These are phyloP conservation scores for Sequoia sempervirens DNA, from an alignment of 75 land plant genomes.

Conservation along the genomic window DNA sequence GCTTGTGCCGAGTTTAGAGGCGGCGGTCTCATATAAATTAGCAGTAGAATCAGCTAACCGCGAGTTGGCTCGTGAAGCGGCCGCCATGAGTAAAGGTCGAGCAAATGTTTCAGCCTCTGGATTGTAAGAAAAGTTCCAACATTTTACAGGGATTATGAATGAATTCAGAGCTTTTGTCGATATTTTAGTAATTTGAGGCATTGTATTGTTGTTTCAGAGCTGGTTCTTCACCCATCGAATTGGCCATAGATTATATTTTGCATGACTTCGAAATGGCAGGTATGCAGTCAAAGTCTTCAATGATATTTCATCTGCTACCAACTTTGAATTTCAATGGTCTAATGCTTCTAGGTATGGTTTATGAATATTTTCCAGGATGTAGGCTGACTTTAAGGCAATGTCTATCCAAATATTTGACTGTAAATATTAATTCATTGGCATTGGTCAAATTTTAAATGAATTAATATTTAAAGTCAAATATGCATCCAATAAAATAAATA, in stretches of 20 bases:
- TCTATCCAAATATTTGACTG: no score
- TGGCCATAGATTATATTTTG: constrained; percentile 69
- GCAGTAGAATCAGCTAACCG: constrained; percentile 1
- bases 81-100: background rate
- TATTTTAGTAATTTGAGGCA: background rate
- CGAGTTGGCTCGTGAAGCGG: background rate
- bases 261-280: constrained; percentile 87
- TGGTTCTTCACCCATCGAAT: constrained; percentile 59
- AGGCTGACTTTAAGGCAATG: no score
- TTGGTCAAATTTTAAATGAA: no score
- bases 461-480: no score
- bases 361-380: no score
- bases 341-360: no score
- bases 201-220: constrained; percentile 14
- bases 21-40: background rate
- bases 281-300: background rate
- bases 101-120: background rate
- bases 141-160: background rate
- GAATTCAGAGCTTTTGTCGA: no score
- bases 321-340: no score
- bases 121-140: background rate
- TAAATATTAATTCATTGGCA: no score
- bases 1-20: background rate
- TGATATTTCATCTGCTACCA: background rate
- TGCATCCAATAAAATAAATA: no score